Conservation (phyloP, 2,329 filamentous ascomycete genomes). For the Verticillium longisporum region DNA sequence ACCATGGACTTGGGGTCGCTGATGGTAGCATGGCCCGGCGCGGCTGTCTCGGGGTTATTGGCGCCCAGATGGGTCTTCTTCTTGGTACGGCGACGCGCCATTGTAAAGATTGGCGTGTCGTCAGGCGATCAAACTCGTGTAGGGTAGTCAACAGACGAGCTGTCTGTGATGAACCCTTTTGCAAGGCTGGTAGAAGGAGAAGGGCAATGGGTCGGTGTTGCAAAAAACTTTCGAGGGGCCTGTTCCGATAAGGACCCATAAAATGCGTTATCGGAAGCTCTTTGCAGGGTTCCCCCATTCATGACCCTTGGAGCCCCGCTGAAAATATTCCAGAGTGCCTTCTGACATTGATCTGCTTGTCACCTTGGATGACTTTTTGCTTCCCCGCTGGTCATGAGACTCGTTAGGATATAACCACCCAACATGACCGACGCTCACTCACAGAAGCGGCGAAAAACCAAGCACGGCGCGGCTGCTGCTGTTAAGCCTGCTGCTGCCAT, state of each 20-base stretch:
- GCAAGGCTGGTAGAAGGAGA: background rate
- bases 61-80: constrained; percentile 80
- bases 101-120: constrained; percentile 26
- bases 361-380: background rate
- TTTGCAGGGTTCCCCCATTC: background rate
- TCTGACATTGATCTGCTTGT: background rate
- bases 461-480: background rate
- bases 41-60: constrained; percentile 45
- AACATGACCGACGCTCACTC: background rate
- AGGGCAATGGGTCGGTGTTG: background rate
- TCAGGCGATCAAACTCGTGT: constrained; percentile 3
- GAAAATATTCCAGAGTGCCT: background rate
- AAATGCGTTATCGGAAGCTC: constrained; percentile 3
- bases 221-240: constrained; percentile 11
- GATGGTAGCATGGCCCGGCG: constrained; percentile 54
- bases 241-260: background rate
- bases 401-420: background rate
- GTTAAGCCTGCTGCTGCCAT: background rate
- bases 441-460: background rate
- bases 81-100: constrained; percentile 79
- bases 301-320: background rate
- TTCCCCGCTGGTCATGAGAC: background rate
- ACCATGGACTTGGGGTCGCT: constrained; percentile 94
- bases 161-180: background rate
- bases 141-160: constrained; percentile 8